phyloP scores from a whole-genome alignment of 441 rosid species.

The Populus hybrid region DNA sequence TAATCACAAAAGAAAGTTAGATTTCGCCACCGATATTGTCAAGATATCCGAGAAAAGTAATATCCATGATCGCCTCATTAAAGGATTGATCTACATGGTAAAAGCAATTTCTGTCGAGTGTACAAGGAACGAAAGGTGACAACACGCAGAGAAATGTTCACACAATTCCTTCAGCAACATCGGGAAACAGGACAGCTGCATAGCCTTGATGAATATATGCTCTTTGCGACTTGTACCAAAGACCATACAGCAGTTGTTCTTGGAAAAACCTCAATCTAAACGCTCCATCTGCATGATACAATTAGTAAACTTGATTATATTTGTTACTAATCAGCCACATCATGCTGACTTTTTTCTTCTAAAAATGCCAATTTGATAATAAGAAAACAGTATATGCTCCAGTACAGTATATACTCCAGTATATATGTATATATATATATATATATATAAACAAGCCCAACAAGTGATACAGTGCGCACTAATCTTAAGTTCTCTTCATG shows the following conservation, averaged over 20 bases:
- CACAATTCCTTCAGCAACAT: background rate
- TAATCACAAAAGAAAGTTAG: background rate
- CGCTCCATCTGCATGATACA: conserved; percentile 69
- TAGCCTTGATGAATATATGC: background rate
- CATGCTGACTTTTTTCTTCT: background rate
- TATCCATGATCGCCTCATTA: background rate
- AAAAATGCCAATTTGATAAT: background rate
- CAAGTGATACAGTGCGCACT: background rate
- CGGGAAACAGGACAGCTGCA: conserved; percentile 1
- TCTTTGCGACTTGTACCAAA: conserved; percentile 3
- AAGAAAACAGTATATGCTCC: background rate
- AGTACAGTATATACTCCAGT: too few species aligned
- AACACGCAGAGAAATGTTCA: conserved; percentile 9
- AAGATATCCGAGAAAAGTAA: background rate
- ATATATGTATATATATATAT: too few species aligned
- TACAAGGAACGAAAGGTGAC: conserved; percentile 2
- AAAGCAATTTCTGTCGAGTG: conserved; percentile 10
- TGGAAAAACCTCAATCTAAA: conserved; percentile 48
- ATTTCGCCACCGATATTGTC: background rate
- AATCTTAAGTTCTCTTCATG: background rate
- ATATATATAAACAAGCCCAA: background rate
- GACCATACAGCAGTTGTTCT: conserved; percentile 18
- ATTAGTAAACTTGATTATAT: background rate
- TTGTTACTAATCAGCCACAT: background rate
- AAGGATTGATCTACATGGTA: conserved; percentile 2